These are phyloP conservation scores for Lavandula angustifolia DNA, from an alignment of 257 asterid genomes.

Conservation along the genomic window DNA sequence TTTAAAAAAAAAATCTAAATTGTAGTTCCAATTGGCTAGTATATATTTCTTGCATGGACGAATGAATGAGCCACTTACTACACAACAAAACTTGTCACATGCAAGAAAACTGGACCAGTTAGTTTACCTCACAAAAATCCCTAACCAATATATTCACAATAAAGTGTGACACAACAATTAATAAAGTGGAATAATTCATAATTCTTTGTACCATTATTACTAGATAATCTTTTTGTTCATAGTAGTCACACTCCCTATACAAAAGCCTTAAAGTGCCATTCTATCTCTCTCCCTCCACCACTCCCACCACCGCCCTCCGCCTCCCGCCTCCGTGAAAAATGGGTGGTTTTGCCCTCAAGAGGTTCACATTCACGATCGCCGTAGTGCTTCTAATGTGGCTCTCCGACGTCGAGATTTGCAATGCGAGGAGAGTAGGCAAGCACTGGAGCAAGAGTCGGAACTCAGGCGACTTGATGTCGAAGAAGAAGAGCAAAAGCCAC, in stretches of 20 bases:
- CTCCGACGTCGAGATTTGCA: conserved; percentile 47
- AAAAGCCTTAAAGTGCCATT: conserved; percentile 44
- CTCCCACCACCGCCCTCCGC: conserved; percentile 12
- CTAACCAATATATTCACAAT: conserved; percentile 44
- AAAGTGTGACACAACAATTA: conserved; percentile 28
- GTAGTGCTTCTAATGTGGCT: conserved; percentile 49
- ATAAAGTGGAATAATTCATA: conserved; percentile 34
- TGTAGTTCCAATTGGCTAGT: conserved; percentile 28
- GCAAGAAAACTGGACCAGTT: conserved; percentile 39
- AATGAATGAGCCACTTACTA: conserved; percentile 30
- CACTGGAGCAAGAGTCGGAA: conserved; percentile 53
- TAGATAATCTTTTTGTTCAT: conserved; percentile 20
- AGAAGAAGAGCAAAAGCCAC: conserved; percentile 58
- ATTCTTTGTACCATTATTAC: conserved; percentile 19
- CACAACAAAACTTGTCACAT: conserved; percentile 30
- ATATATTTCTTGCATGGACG: conserved; percentile 39
- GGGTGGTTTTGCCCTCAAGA: conserved; percentile 50
- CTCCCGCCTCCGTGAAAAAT: conserved; percentile 32
- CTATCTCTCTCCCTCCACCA: conserved; percentile 32
- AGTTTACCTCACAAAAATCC: conserved; percentile 22
- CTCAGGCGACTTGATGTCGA: conserved; percentile 37
- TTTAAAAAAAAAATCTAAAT: background rate
- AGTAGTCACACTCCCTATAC: conserved; percentile 35
- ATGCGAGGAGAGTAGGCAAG: conserved; percentile 57
- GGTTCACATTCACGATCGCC: conserved; percentile 47